Percentiles rank a stretch among this genome's conserved stretches.
Conservation (phyloP, 2,329 filamentous ascomycete genomes). For the Pestalotiopsis sp. region DNA sequence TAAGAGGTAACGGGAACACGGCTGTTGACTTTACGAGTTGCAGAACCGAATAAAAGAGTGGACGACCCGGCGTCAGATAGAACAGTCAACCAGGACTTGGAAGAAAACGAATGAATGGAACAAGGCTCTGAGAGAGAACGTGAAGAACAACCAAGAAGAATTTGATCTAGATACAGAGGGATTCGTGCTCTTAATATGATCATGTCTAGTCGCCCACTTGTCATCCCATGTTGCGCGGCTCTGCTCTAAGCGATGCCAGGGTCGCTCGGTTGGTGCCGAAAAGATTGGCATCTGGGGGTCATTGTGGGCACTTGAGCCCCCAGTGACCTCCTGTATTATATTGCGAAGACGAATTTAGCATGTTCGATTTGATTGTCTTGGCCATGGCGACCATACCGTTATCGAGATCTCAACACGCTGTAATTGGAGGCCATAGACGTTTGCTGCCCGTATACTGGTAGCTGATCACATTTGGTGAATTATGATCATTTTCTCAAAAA, state of each 20-base stretch:
- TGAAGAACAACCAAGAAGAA: neutral
- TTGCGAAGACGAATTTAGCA: neutral
- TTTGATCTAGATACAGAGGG: neutral
- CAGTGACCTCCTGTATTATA: neutral
- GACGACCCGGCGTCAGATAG: conserved; percentile 10
- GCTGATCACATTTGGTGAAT: neutral
- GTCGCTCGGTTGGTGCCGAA: conserved; percentile 4
- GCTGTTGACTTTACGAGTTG: neutral
- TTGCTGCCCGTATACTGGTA: neutral
- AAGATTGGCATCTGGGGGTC: conserved; percentile 1
- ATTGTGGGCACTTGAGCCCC: neutral
- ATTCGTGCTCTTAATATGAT: neutral
- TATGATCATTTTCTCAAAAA: no score
- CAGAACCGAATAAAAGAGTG: conserved; percentile 5
- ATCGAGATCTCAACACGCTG: neutral
- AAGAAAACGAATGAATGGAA: conserved; percentile 1
- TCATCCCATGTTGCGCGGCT: conserved; percentile 9
- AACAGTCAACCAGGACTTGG: conserved; percentile 12
- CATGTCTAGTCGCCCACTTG: neutral
- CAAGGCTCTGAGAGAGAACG: neutral
- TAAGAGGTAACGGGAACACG: neutral
- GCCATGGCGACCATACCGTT: neutral
- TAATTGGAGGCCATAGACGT: neutral
- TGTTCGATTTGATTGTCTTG: neutral
- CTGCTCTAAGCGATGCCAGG: conserved; percentile 5